phyloP scores from a whole-genome alignment of 176 grass and related monocot species.

The Raddia guianensis region DNA sequence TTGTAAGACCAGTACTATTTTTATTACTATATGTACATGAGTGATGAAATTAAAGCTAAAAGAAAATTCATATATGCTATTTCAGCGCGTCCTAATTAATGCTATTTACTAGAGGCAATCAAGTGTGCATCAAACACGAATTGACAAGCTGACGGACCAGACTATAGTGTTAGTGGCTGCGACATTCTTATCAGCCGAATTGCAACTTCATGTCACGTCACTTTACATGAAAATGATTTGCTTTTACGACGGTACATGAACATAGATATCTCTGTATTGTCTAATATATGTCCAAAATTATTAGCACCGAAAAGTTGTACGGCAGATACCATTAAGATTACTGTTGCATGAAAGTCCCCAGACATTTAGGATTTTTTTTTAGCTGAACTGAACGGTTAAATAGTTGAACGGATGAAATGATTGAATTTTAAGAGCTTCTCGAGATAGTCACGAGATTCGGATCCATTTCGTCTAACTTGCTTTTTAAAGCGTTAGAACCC shows the following conservation, averaged over 20 bases:
- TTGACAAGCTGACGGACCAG: not conserved
- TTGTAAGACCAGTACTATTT: not conserved
- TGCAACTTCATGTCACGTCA: not conserved
- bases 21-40: not conserved
- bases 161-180: not conserved
- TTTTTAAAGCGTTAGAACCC: too few species aligned
- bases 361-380: not conserved
- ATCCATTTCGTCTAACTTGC: too few species aligned
- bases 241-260: not conserved
- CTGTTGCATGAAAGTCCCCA: not conserved
- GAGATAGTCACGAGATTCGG: too few species aligned
- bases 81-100: not conserved
- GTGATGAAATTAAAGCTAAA: not conserved
- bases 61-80: too few species aligned
- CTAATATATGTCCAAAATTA: too few species aligned
- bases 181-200: constrained; percentile 9
- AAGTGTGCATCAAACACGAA: not conserved
- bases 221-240: not conserved
- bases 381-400: too few species aligned
- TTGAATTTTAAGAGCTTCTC: too few species aligned
- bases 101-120: not conserved
- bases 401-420: too few species aligned
- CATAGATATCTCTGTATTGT: not conserved
- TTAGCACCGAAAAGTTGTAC: too few species aligned
- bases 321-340: not conserved